phyloP scores from a whole-genome alignment of 108 stramenopile species.

The Nitzschia palea region DNA sequence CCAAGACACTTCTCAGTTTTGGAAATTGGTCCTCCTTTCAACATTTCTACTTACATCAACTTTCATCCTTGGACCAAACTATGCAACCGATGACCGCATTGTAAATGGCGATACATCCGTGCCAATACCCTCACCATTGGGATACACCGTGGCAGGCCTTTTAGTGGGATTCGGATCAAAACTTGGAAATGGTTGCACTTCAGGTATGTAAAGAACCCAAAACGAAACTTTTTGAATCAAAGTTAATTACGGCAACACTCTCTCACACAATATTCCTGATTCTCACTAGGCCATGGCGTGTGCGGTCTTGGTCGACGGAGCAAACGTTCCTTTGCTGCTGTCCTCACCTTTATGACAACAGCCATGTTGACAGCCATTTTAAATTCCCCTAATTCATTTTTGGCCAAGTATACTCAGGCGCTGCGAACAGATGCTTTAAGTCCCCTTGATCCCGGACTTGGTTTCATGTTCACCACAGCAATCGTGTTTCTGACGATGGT shows the following conservation, averaged over 20 bases:
- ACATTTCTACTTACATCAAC: conserved; percentile 49
- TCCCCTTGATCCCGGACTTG: not conserved
- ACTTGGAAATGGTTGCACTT: conserved; percentile 80
- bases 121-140: conserved; percentile 32
- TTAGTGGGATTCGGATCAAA: conserved; percentile 74
- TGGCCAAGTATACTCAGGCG: not conserved
- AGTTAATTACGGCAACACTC: not conserved
- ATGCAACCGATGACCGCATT: not conserved
- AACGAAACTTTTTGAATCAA: not conserved
- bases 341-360: conserved; percentile 73
- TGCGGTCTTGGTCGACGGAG: conserved; percentile 86
- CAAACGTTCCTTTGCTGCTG: conserved; percentile 72
- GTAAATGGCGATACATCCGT: conserved; percentile 8
- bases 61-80: not conserved
- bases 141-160: conserved; percentile 59
- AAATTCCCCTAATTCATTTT: conserved; percentile 10
- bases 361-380: conserved; percentile 45
- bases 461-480: not conserved
- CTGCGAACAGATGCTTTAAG: conserved; percentile 10
- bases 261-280: not conserved
- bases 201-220: conserved; percentile 14
- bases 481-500: not conserved
- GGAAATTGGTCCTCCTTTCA: conserved; percentile 58
- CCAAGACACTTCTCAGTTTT: conserved; percentile 36
- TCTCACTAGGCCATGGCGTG: conserved; percentile 47